These are phyloP conservation scores for Larix sibirica DNA, from an alignment of 83 land plant species.

Conservation along the genomic window DNA sequence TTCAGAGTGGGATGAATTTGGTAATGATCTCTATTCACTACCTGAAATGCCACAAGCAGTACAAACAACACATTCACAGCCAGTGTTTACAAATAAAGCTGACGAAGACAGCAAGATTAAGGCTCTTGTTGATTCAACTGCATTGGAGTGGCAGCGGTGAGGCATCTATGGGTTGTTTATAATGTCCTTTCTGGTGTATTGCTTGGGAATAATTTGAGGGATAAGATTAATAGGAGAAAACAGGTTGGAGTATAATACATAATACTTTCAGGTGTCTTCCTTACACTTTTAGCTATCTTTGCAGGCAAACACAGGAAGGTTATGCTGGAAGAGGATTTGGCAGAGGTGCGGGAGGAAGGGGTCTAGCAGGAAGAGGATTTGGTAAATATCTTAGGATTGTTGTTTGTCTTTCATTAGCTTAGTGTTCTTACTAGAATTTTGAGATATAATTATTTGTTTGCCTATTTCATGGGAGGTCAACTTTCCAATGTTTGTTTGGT, in stretches of 20 bases:
- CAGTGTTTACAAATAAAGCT: constrained; percentile 40
- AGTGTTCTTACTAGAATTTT: not conserved
- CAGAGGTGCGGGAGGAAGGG: constrained; percentile 72
- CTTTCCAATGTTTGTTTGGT: not conserved
- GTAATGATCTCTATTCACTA: constrained; percentile 77
- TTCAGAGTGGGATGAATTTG: constrained; percentile 93
- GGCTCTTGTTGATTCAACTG: constrained; percentile 80
- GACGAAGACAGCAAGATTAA: constrained; percentile 89
- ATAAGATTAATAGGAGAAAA: not conserved
- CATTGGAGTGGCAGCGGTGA: constrained; percentile 85
- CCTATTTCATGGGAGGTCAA: not conserved
- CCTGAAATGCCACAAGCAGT: constrained; percentile 48
- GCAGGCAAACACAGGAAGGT: constrained; percentile 76
- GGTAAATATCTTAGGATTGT: constrained; percentile 42
- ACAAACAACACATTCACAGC: constrained; percentile 31
- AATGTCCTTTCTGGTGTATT: not conserved
- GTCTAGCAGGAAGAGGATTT: constrained; percentile 75
- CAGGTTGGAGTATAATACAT: not conserved
- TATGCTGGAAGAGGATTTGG: constrained; percentile 80
- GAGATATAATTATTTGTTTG: not conserved
- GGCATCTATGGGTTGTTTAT: constrained; percentile 4
- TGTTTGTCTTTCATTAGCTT: not conserved
- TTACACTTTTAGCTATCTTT: constrained; percentile 12
- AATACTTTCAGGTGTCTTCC: not conserved
- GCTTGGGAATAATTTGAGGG: not conserved